Base-by-base conservation (phyloP, 2,329 filamentous ascomycete genomes). In the Diplocarpon rosae region DNA sequence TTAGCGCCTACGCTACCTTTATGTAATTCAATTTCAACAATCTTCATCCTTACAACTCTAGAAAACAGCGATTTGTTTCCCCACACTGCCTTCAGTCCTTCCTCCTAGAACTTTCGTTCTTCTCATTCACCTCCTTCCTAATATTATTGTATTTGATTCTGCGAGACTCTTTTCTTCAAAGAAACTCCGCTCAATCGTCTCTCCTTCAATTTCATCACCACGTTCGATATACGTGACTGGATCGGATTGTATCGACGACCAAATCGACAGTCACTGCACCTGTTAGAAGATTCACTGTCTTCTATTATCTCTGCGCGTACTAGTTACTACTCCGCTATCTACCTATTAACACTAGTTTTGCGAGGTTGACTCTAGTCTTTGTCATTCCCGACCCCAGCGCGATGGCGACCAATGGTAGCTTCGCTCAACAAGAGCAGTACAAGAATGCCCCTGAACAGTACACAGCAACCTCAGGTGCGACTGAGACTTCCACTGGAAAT, bases 321-420 rank as follows among this genome's bases (percentile, higher is more conserved):
- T 40, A 24, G 20, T 45, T 41, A 37, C 15, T 38, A 33, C 27
- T 45, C 17, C 29, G 28, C 38, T 31, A 43, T 41, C 30, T 33
- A 15, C 36, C 43, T 36, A 39, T 49, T 31, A 9, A 42, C 3
- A 50, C 39, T 36, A 42, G 42, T 48, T 48, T 47, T 16, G 46
- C 44, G 48, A 55, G 51, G 51, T 53, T 38, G 52, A 54, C 52
- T 45, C 24, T 6, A 44, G 48, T 50, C 51, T 51, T 47, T 51
- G 49, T 54, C 48, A 51, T 40, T 50, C 39, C 45, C 16, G 34
- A 39, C 31, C 44, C 31, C 28, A 39, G 14, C 52, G 56, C 30
- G 45, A 61, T 61, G 59, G 55, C 59, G 15, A 59, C 61, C 56
- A 63, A 62, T 55, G 61, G 61, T 45, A 60, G 45, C 51, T 62